Base-by-base conservation (phyloP, 768 basidiomycete species). In the Xerocomellus amylosporus region DNA sequence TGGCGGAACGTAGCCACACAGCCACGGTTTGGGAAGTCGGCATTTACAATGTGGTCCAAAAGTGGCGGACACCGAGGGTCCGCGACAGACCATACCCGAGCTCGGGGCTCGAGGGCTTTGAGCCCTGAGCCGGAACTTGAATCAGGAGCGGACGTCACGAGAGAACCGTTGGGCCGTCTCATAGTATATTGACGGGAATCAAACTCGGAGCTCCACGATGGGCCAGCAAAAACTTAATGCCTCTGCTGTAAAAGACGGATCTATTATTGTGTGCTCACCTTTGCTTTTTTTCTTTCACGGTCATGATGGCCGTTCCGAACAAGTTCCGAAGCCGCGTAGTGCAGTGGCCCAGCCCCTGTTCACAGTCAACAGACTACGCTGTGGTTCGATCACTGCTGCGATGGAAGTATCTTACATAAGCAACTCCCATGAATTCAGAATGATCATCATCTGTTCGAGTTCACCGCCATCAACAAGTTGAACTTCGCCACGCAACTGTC, bases 351-450 rank as follows among this genome's bases (percentile, higher is more conserved):
- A 24, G 24, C 24, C 24, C n/a, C 24, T 24, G 24, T 24, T 24
- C 24, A 24, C 24, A 24, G 24, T 24, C 2, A 24, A 24, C 24
- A 24, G 24, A 4, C 24, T 24, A 24, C 24, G 24, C 24, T 24
- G 24, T 24, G 24, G 24, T 24, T 24, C 24, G 24, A 24, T 24
- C 24, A 24, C 24, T 24, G 24, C 24, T 24, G 24, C 24, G 24
- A 24, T 24, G 24, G 24, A 47, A 28, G 38, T 45, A 22, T 17
- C 0, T 64, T 63, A 66, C 41, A 17, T 65, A 64, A 65, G 13
- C 41, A 30, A 19, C 12, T 49, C 46, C n/a, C 53, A 51, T 9
- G n/a, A n/a, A n/a, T n/a, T n/a, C n/a, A n/a, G 10, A 10, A 2
- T 10, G 30, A 36, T n/a, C n/a, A n/a, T n/a, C n/a, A n/a, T n/a